Base-by-base conservation (phyloP, 305 asterid species). In the Fraxinus albicans region DNA sequence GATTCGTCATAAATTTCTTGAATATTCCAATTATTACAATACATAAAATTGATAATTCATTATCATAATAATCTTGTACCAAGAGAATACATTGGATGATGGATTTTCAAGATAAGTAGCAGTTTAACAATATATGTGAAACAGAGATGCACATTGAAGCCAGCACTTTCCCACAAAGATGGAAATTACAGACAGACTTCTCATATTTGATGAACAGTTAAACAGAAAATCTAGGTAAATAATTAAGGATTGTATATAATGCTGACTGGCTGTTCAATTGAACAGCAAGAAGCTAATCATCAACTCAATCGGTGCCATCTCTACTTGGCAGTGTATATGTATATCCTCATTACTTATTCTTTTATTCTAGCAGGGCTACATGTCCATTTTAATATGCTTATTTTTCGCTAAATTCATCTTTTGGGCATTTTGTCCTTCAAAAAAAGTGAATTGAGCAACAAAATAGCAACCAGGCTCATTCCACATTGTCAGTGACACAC, bases 11-110 rank as follows among this genome's bases (percentile, higher is more conserved):
- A 6, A 69, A n/a, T 69, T 69, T 69, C 40, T 69, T 27, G 40
- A 69, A 29, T 29, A 69, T 17, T 69, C 19, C 75, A 12, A 29
- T 29, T 70, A 70, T 70, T 27, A 12, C 8, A 70, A 33, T 31
- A 33, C 76, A 70, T 31, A 29, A 27, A 67, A 70, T 33, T 33
- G 25, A 67, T 33, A 70, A 17, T 70, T 70, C 42, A 44, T 33
- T 77, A 50, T 81, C n/a, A 12, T 12, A 72, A 79, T 65, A 38
- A 23, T 44, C 42, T 69, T 40, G 65, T 65, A 77, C 77, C 81
- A 40, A 75, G 31, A 85, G 84, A 79, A 67, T 70, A 31, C 78
- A 60, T 65, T 27, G 13, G 77, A 69, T 69, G 73, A 69, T 47
- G 1, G 34, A 6, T 60, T 81, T 23, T 21, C 7, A 0, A 81